phyloP scores from a whole-genome alignment of 768 basidiomycete species.

The Cystofilobasidium ferigula region DNA sequence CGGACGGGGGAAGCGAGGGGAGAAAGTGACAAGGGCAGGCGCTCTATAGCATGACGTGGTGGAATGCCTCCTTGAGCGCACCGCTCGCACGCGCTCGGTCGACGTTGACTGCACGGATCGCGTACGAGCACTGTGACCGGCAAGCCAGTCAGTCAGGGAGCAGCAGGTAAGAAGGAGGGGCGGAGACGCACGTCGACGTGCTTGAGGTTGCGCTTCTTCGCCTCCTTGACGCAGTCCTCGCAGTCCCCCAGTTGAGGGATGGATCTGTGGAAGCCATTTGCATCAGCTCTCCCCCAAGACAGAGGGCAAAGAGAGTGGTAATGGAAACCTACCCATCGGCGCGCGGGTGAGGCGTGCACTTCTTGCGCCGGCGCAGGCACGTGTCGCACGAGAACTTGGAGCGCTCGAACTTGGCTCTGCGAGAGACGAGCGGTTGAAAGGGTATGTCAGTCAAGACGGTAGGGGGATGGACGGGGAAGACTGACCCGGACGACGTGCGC shows the following conservation, averaged over 20 bases:
- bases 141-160: neutral
- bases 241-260: neutral
- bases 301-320: too few species aligned
- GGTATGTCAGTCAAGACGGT: neutral
- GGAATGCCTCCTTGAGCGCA: neutral
- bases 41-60: neutral
- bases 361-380: neutral
- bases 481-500: neutral
- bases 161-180: neutral
- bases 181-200: neutral
- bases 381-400: slow-evolving; percentile 1
- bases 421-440: neutral
- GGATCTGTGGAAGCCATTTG: too few species aligned
- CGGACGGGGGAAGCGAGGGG: neutral
- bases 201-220: neutral
- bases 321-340: neutral
- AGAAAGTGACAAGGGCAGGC: neutral
- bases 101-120: neutral
- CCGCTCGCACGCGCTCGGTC: neutral
- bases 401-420: neutral
- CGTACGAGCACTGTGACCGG: neutral
- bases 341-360: neutral
- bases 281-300: too few species aligned
- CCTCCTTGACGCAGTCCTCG: neutral
- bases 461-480: too few species aligned